These are phyloP conservation scores for Cyclospora cayetanensis DNA, from an alignment of 169 alveolate species.

Conservation along the genomic window DNA sequence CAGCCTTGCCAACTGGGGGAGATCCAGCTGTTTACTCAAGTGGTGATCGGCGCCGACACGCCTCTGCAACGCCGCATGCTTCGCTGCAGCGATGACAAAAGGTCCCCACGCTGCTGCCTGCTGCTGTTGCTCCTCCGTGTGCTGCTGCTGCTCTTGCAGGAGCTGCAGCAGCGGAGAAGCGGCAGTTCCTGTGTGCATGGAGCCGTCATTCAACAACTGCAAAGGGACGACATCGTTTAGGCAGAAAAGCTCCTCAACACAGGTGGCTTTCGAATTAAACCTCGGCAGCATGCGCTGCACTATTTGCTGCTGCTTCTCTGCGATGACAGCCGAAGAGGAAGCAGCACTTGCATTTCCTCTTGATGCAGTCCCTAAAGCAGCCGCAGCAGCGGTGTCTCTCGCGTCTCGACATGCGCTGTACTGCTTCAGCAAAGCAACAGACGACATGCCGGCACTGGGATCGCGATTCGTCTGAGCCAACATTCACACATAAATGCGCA, in stretches of 20 bases:
- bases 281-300: conserved; percentile 12
- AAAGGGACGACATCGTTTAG: background rate
- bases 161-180: conserved; percentile 39
- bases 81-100: background rate
- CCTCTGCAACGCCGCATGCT: background rate
- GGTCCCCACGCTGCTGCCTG: conserved; percentile 5
- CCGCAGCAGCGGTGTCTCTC: background rate
- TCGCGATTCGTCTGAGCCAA: background rate
- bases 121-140: background rate
- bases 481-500: too few species aligned
- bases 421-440: conserved; percentile 44
- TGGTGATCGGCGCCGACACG: background rate
- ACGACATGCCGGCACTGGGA: conserved; percentile 21
- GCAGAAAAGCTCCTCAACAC: background rate
- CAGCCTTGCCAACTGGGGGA: conserved; percentile 6
- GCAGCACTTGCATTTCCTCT: background rate
- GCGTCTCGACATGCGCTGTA: background rate
- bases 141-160: conserved; percentile 36
- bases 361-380: background rate
- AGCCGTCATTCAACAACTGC: conserved; percentile 8
- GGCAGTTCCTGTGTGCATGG: background rate
- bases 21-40: background rate
- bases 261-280: background rate
- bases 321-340: background rate
- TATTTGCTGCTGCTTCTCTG: background rate